A percentile compares a stretch with the other conserved stretches of the same genome.
Evolutionary conservation across 2,329 filamentous ascomycete species (phyloP).

Genomic region (Aspergillus sclerotialis): DNA sequence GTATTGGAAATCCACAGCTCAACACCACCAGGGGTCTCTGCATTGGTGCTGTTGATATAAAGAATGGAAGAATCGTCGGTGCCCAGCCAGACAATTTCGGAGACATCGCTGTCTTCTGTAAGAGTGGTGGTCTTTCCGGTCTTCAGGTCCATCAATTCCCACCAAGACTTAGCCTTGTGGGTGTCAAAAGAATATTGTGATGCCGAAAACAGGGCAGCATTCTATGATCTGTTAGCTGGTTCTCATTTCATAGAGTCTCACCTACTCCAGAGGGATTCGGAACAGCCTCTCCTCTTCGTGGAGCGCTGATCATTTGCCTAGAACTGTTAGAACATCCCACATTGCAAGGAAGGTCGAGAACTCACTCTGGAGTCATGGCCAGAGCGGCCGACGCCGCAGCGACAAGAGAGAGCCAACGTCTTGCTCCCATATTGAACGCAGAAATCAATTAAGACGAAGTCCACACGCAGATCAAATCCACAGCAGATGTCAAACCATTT

Average conservation of each 20-base stretch:
- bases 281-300: conserved; percentile 28
- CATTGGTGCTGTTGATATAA: conserved; percentile 46
- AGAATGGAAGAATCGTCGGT: conserved; percentile 54
- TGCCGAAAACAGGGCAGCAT: conserved; percentile 46
- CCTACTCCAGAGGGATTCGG: conserved; percentile 36
- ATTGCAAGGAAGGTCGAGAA: too few species aligned
- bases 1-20: conserved; percentile 33
- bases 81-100: conserved; percentile 73
- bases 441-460: too few species aligned
- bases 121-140: conserved; percentile 60
- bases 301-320: conserved; percentile 30
- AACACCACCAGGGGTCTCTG: conserved; percentile 32
- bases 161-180: conserved; percentile 54
- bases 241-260: conserved; percentile 4
- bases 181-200: conserved; percentile 74
- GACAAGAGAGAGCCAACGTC: conserved; percentile 18
- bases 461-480: too few species aligned
- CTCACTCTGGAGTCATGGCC: conserved; percentile 24
- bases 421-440: conserved; percentile 17
- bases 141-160: conserved; percentile 66
- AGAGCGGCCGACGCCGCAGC: conserved; percentile 15
- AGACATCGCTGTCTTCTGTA: conserved; percentile 57
- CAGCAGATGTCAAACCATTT: too few species aligned
- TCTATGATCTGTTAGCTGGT: conserved; percentile 18
- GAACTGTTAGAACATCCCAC: too few species aligned